These are phyloP conservation scores for Penicillium hesseltinei DNA, from an alignment of 2,329 filamentous ascomycete genomes.

Conservation along the genomic window DNA sequence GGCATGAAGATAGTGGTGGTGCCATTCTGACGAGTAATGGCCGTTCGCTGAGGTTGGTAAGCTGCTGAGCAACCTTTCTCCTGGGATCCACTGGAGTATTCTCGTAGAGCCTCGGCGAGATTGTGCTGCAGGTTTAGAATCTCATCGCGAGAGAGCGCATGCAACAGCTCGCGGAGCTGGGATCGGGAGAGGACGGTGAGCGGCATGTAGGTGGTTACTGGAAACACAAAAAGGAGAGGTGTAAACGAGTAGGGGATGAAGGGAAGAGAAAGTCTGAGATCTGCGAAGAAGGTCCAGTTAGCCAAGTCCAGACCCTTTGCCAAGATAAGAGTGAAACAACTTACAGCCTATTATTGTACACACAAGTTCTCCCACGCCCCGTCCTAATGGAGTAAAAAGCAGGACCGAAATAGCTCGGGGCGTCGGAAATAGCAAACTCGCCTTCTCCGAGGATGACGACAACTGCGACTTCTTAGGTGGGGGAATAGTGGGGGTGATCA, in stretches of 20 bases:
- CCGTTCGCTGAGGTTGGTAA: slow-evolving; percentile 62
- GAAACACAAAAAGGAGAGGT: background rate
- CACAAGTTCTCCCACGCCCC: background rate
- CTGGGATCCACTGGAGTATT: slow-evolving; percentile 64
- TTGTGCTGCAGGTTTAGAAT: slow-evolving; percentile 57
- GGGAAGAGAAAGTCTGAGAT: slow-evolving; percentile 2
- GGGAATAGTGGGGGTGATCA: slow-evolving; percentile 6
- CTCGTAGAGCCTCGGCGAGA: slow-evolving; percentile 60
- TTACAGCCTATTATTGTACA: background rate
- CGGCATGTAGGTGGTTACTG: slow-evolving; percentile 47
- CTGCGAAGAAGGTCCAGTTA: slow-evolving; percentile 6
- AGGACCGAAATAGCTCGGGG: slow-evolving; percentile 1
- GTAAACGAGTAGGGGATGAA: background rate
- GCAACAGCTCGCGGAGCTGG: slow-evolving; percentile 56
- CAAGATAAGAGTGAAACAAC: slow-evolving; percentile 7
- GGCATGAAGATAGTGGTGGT: slow-evolving; percentile 67
- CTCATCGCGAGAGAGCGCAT: slow-evolving; percentile 57
- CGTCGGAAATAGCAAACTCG: background rate
- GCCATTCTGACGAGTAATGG: slow-evolving; percentile 60
- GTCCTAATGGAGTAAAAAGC: background rate
- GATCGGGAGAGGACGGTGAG: slow-evolving; percentile 59
- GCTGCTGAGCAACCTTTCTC: slow-evolving; percentile 57
- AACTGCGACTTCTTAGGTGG: background rate
- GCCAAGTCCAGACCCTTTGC: background rate
- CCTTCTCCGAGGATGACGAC: slow-evolving; percentile 6